A percentile compares a stretch with the other conserved stretches of the same genome.
Conservation (phyloP, 345 rosid genomes). For the Cardamine occulta region DNA sequence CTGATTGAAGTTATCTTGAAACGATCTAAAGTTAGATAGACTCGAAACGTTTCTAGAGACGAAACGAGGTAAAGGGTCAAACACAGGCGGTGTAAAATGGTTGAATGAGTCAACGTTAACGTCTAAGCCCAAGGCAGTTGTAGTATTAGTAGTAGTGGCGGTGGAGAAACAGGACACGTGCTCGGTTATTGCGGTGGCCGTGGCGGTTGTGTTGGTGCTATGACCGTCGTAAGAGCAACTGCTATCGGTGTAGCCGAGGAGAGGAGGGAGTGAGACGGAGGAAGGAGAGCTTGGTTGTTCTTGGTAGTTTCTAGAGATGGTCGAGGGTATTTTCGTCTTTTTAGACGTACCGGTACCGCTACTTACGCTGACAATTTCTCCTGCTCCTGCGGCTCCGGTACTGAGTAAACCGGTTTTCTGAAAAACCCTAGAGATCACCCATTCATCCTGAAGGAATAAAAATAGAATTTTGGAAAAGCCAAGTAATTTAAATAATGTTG, state of each 20-base stretch:
- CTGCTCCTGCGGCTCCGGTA: conserved; percentile 40
- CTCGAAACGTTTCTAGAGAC: conserved; percentile 48
- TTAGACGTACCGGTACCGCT: conserved; percentile 44
- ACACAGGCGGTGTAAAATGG: conserved; percentile 32
- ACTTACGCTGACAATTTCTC: conserved; percentile 18
- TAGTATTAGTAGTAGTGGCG: conserved; percentile 54
- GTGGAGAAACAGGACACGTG: conserved; percentile 99
- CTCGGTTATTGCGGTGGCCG: conserved; percentile 56
- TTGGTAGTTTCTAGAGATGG: conserved; percentile 38
- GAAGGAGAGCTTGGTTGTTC: conserved; percentile 78
- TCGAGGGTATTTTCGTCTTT: conserved; percentile 49
- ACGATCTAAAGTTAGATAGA: conserved; percentile 71
- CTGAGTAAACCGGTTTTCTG: conserved; percentile 58
- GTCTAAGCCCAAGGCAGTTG: conserved; percentile 52
- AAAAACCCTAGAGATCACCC: conserved; percentile 95
- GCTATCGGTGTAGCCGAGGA: conserved; percentile 54
- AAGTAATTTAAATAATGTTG: background rate
- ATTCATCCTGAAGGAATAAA: conserved; percentile 67
- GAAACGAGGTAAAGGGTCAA: conserved; percentile 41
- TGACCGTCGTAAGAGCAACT: conserved; percentile 60
- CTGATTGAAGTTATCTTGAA: conserved; percentile 76
- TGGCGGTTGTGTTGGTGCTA: conserved; percentile 67
- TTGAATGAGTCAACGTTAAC: conserved; percentile 38
- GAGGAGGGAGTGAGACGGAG: conserved; percentile 83
- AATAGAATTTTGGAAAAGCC: background rate